phyloP scores from a whole-genome alignment of 2,329 filamentous ascomycete species.

The Ploettnerulaceae sp. region DNA sequence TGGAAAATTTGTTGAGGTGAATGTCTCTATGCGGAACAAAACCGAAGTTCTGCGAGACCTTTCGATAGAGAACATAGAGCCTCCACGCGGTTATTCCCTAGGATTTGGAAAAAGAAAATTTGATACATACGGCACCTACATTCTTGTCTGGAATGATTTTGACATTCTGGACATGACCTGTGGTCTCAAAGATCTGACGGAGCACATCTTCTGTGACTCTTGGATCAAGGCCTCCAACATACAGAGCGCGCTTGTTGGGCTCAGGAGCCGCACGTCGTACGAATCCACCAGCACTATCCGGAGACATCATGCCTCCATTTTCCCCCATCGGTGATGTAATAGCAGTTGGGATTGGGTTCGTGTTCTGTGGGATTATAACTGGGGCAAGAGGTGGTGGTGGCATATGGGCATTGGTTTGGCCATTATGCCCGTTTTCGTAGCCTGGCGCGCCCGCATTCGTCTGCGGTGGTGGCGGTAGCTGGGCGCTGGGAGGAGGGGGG shows the following conservation, averaged over 20 bases:
- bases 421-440: slow-evolving; percentile 71
- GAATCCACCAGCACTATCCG: slow-evolving; percentile 74
- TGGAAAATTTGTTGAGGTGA: slow-evolving; percentile 2
- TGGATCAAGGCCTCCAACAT: slow-evolving; percentile 91
- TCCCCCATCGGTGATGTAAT: slow-evolving; percentile 79
- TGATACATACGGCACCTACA: slow-evolving; percentile 57
- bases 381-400: slow-evolving; percentile 82
- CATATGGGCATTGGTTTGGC: slow-evolving; percentile 72
- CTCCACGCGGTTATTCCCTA: slow-evolving; percentile 20
- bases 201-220: slow-evolving; percentile 94
- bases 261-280: slow-evolving; percentile 89
- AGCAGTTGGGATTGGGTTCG: slow-evolving; percentile 87
- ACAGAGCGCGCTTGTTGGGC: slow-evolving; percentile 96
- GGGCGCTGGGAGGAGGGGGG: slow-evolving; percentile 54
- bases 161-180: slow-evolving; percentile 94
- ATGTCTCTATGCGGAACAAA: slow-evolving; percentile 12
- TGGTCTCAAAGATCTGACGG: slow-evolving; percentile 98
- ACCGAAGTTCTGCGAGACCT: slow-evolving; percentile 21
- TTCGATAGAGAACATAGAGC: slow-evolving; percentile 23
- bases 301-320: slow-evolving; percentile 71
- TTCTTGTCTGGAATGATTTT: slow-evolving; percentile 99
- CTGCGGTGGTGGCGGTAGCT: slow-evolving; percentile 67
- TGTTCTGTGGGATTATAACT: slow-evolving; percentile 88
- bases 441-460: slow-evolving; percentile 66
- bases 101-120: slow-evolving; percentile 27